Evolutionary conservation across 768 basidiomycete genomes (phyloP).

Genomic region (Xerocomus potaroensis): DNA sequence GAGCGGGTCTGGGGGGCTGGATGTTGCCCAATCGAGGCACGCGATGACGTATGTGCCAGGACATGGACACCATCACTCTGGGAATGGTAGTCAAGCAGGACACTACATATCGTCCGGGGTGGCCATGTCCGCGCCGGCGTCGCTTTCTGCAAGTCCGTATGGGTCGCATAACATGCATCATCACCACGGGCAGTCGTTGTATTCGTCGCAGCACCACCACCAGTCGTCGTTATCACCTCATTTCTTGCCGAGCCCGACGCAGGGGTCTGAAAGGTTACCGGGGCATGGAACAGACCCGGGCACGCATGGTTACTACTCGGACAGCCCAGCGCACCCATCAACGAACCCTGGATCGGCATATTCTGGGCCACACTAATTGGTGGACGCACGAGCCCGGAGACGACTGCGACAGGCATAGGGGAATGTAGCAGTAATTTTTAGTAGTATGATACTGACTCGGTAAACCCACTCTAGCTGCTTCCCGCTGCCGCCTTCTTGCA

Average conservation of each 20-base stretch:
- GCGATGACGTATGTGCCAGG: constrained; percentile 38
- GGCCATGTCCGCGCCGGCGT: constrained; percentile 50
- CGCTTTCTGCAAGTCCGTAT: constrained; percentile 40
- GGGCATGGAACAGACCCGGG: constrained; percentile 18
- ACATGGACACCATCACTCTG: constrained; percentile 42
- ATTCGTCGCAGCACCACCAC: constrained; percentile 30
- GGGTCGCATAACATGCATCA: constrained; percentile 27
- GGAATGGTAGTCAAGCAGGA: constrained; percentile 26
- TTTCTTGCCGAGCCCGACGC: constrained; percentile 30
- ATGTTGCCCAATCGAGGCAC: constrained; percentile 32
- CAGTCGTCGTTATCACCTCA: constrained; percentile 26
- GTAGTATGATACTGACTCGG: constrained; percentile 32
- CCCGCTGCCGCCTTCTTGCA: constrained; percentile 30
- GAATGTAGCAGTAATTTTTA: constrained; percentile 33
- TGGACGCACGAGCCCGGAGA: neutral
- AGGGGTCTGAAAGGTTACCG: constrained; percentile 28
- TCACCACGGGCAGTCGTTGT: constrained; percentile 27
- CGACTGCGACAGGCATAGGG: constrained; percentile 17
- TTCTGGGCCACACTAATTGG: constrained; percentile 29
- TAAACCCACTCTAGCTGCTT: constrained; percentile 25
- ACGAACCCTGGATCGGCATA: constrained; percentile 26
- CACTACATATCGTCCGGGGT: constrained; percentile 35
- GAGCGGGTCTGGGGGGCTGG: constrained; percentile 19
- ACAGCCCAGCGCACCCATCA: constrained; percentile 26
- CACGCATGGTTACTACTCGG: constrained; percentile 28